phyloP scores from a whole-genome alignment of 768 basidiomycete genomes.

The Trametes punicea region DNA sequence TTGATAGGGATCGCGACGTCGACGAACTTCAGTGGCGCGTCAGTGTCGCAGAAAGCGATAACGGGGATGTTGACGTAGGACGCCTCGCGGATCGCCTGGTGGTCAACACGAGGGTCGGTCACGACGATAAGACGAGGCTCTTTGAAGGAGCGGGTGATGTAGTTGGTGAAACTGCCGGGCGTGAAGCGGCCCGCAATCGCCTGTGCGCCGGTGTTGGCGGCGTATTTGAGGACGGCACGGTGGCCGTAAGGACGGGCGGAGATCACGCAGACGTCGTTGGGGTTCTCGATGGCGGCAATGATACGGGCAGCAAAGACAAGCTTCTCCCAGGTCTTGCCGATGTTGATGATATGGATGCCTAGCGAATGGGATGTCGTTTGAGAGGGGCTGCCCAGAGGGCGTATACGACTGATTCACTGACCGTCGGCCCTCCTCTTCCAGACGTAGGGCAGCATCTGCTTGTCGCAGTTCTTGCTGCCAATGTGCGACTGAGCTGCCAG shows the following conservation, averaged over 20 bases:
- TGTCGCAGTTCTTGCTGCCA: conserved; percentile 99
- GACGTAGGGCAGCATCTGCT: conserved; percentile 98
- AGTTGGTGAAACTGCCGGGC: conserved; percentile 98
- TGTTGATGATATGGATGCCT: conserved; percentile 97
- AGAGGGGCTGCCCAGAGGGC: conserved; percentile 19
- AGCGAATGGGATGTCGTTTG: conserved; percentile 15
- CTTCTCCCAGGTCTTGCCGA: conserved; percentile 99
- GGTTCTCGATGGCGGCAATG: conserved; percentile 97
- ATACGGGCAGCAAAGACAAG: conserved; percentile 96
- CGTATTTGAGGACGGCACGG: conserved; percentile 98
- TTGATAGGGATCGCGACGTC: conserved; percentile 98
- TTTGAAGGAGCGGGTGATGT: conserved; percentile 99
- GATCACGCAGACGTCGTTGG: conserved; percentile 96
- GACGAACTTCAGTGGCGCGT: conserved; percentile 95
- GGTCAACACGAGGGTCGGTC: conserved; percentile 98
- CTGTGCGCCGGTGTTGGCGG: conserved; percentile 96
- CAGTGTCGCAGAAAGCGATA: conserved; percentile 98
- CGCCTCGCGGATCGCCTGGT: conserved; percentile 99
- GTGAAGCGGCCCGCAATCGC: conserved; percentile 99
- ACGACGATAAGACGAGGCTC: conserved; percentile 98
- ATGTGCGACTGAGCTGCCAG: conserved; percentile 95
- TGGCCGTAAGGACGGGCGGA: conserved; percentile 98
- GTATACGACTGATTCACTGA: conserved; percentile 38
- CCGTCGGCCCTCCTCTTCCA: conserved; percentile 96
- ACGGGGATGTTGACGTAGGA: conserved; percentile 99